phyloP scores from a whole-genome alignment of 2,329 filamentous ascomycete genomes.

The Talaromyces pinophilus region DNA sequence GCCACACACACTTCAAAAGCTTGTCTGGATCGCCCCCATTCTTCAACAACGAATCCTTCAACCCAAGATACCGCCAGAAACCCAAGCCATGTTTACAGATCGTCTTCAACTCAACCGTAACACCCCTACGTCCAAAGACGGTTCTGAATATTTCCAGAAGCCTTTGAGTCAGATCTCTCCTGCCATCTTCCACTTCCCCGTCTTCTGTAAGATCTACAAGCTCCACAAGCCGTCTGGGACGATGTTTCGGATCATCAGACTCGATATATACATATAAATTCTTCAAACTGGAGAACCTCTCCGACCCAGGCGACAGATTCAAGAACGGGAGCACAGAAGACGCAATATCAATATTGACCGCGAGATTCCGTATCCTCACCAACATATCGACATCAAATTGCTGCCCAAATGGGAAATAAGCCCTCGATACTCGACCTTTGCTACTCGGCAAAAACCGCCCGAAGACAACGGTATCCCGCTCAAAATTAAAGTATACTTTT shows the following conservation, averaged over 20 bases:
- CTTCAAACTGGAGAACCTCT: neutral
- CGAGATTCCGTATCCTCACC: neutral
- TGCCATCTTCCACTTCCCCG: neutral
- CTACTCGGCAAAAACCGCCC: neutral
- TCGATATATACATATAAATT: slow-evolving; percentile 8
- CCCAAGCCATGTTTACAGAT: neutral
- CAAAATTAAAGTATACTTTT: slow-evolving; percentile 4
- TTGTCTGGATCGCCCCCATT: neutral
- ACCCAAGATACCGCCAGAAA: neutral
- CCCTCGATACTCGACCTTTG: neutral
- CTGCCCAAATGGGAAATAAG: neutral
- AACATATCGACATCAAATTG: neutral
- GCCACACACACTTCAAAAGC: slow-evolving; percentile 1
- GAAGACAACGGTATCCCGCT: neutral
- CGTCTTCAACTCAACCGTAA: neutral
- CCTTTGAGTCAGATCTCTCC: neutral
- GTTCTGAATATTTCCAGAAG: neutral
- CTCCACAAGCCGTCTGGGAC: neutral
- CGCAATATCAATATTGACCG: slow-evolving; percentile 3
- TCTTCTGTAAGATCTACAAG: slow-evolving; percentile 3
- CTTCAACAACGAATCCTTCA: neutral
- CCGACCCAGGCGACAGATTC: neutral
- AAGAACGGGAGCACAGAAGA: neutral
- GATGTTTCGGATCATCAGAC: neutral
- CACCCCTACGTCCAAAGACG: neutral